Evolutionary conservation across 805 yeast genomes (phyloP).

Genomic region (Debaryomyces castellii): DNA sequence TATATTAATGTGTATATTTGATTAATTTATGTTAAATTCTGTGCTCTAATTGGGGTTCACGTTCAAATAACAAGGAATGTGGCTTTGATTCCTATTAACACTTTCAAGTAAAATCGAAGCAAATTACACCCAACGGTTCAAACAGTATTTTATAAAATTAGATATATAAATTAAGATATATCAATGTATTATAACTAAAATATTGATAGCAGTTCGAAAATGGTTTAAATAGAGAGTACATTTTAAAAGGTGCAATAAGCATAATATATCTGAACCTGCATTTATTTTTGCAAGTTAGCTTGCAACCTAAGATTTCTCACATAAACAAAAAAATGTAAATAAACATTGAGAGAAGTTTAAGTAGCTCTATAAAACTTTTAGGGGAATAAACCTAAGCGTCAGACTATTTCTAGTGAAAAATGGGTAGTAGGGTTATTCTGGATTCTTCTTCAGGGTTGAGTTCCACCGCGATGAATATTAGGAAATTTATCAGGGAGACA

Average conservation of each 20-base stretch:
- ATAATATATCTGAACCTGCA: neutral
- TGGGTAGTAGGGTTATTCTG: constrained; percentile 15
- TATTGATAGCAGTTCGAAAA: neutral
- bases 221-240: neutral
- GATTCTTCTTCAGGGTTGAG: constrained; percentile 17
- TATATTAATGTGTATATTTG: neutral
- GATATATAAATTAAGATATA: neutral
- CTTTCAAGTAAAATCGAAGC: neutral
- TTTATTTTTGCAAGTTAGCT: neutral
- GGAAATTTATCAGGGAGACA: constrained; percentile 27
- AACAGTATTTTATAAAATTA: neutral
- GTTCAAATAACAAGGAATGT: neutral
- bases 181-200: neutral
- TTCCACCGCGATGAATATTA: constrained; percentile 25
- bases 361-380: neutral
- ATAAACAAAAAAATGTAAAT: constrained; percentile 1
- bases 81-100: neutral
- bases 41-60: neutral
- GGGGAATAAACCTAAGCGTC: neutral
- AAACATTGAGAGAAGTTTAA: neutral
- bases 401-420: neutral
- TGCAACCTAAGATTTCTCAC: constrained; percentile 1
- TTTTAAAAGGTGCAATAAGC: neutral
- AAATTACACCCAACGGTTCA: neutral
- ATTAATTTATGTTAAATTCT: neutral